phyloP scores from a whole-genome alignment of 371 early-diverging fungal species.

The Apophysomyces sp. region DNA sequence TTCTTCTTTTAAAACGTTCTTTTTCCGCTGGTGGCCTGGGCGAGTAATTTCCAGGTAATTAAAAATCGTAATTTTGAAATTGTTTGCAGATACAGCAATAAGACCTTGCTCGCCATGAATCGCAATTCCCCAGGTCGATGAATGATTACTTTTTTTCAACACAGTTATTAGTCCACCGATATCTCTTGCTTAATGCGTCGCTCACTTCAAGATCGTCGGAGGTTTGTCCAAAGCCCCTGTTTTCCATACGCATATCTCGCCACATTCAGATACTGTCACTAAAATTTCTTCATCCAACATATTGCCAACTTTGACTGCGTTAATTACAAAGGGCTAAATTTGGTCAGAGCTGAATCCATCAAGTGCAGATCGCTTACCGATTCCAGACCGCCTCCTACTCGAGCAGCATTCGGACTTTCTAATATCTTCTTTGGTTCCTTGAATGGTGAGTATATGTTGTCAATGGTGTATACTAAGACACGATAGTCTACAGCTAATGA shows the following conservation, averaged over 20 bases:
- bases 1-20: conserved; percentile 14
- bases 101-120: conserved; percentile 50
- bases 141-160: conserved; percentile 14
- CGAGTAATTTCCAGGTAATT: conserved; percentile 21
- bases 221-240: conserved; percentile 41
- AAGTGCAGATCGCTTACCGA: conserved; percentile 11
- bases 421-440: conserved; percentile 15
- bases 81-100: conserved; percentile 63
- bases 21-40: conserved; percentile 5
- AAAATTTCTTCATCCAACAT: conserved; percentile 47
- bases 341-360: neutral
- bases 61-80: conserved; percentile 53
- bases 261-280: conserved; percentile 51
- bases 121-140: conserved; percentile 67
- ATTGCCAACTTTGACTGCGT: conserved; percentile 56
- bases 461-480: conserved; percentile 22
- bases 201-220: conserved; percentile 36
- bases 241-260: conserved; percentile 53
- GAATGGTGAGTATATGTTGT: conserved; percentile 18
- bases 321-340: conserved; percentile 44
- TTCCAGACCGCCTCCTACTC: conserved; percentile 11
- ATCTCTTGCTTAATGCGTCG: neutral
- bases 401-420: conserved; percentile 10
- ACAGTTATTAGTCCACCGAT: neutral
- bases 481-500: conserved; percentile 30